These are phyloP conservation scores for Xylaria telfairii DNA, from an alignment of 495 filamentous ascomycete genomes.

Conservation along the genomic window DNA sequence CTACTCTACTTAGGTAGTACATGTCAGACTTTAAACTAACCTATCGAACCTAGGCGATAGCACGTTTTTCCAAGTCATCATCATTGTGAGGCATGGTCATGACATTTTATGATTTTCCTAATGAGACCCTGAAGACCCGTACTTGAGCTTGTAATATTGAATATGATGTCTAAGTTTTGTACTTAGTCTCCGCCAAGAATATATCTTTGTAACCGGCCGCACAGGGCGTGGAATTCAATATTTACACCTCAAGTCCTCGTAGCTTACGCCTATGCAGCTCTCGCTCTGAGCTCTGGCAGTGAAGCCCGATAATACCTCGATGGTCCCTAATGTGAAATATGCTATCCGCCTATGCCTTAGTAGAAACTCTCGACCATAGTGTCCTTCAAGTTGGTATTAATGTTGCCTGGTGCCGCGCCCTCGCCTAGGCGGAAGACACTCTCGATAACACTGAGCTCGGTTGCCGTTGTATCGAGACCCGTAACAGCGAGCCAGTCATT, in stretches of 20 bases:
- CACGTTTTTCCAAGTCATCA: background rate
- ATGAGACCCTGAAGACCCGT: background rate
- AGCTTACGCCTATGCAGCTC: background rate
- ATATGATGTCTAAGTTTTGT: background rate
- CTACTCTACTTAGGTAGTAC: background rate
- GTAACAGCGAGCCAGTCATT: conserved; percentile 99
- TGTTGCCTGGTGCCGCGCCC: conserved; percentile 73
- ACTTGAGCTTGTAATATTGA: background rate
- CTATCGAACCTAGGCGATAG: background rate
- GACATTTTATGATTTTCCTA: background rate
- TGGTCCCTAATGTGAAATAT: background rate
- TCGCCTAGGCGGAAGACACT: conserved; percentile 93
- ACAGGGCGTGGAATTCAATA: background rate
- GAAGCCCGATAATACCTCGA: background rate
- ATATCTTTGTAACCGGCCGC: conserved; percentile 2
- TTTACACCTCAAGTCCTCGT: background rate
- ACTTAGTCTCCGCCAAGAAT: background rate
- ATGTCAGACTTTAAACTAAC: background rate
- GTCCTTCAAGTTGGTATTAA: conserved; percentile 87
- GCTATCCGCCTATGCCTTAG: conserved; percentile 49
- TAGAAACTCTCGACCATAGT: conserved; percentile 99
- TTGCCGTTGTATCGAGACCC: conserved; percentile 93
- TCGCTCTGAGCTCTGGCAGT: background rate
- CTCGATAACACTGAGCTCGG: conserved; percentile 94
- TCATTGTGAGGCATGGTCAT: background rate